phyloP scores from a whole-genome alignment of 306 rosid species.

The Adenanthera pavonina region DNA sequence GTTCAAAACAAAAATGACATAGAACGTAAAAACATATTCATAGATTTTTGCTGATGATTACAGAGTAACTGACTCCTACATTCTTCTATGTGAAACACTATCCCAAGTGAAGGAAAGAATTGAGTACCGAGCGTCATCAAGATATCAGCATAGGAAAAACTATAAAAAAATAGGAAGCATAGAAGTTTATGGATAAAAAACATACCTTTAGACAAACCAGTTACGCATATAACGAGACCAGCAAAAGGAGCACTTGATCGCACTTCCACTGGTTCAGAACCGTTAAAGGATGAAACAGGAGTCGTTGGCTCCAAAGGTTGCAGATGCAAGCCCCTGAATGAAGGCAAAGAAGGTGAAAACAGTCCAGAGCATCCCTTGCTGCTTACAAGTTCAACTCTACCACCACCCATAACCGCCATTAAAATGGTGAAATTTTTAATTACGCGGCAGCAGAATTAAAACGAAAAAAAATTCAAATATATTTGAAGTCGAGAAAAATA shows the following conservation, averaged over 20 bases:
- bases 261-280: constrained; percentile 48
- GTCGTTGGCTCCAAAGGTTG: constrained; percentile 68
- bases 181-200: background rate
- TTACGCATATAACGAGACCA: constrained; percentile 89
- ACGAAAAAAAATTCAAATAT: constrained; percentile 12
- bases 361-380: constrained; percentile 85
- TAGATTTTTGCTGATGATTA: constrained; percentile 19
- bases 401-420: constrained; percentile 67
- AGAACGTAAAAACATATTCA: background rate
- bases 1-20: background rate
- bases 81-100: constrained; percentile 1
- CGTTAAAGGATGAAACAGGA: constrained; percentile 64
- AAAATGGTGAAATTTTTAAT: constrained; percentile 38
- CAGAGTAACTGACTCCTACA: constrained; percentile 18
- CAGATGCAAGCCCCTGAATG: constrained; percentile 59
- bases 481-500: background rate
- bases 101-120: background rate
- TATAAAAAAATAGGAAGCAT: background rate
- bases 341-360: constrained; percentile 64
- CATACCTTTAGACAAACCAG: constrained; percentile 93
- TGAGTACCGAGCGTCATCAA: background rate
- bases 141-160: background rate
- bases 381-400: constrained; percentile 76
- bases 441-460: constrained; percentile 31
- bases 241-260: constrained; percentile 70